phyloP scores from a whole-genome alignment of 495 filamentous ascomycete species.

The Penicillium lagena region DNA sequence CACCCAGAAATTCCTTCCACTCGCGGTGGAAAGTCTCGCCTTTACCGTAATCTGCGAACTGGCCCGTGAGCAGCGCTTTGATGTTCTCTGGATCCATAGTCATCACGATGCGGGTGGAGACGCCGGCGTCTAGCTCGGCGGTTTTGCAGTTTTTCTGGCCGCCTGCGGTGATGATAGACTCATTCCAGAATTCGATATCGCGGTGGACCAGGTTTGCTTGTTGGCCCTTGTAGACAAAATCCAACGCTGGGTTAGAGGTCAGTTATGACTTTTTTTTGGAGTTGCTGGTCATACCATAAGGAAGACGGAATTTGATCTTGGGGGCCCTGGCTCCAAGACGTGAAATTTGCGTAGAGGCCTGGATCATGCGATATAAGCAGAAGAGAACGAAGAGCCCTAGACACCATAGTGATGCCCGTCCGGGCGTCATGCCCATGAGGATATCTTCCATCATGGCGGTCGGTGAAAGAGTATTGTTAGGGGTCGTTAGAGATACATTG shows the following conservation, averaged over 20 bases:
- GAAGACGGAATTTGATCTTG: slow-evolving; percentile 24
- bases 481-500: too few relatives aligned
- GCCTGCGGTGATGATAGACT: slow-evolving; percentile 35
- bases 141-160: slow-evolving; percentile 42
- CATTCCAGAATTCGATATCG: slow-evolving; percentile 55
- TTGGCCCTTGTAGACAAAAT: slow-evolving; percentile 50
- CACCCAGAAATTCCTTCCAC: slow-evolving; percentile 69
- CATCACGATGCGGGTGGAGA: slow-evolving; percentile 50
- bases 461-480: neutral
- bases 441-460: slow-evolving; percentile 33
- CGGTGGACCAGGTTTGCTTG: slow-evolving; percentile 40
- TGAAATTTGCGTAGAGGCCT: slow-evolving; percentile 24
- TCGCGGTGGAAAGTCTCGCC: slow-evolving; percentile 61
- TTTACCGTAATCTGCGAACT: slow-evolving; percentile 64
- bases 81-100: slow-evolving; percentile 61
- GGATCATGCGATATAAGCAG: slow-evolving; percentile 23
- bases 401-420: slow-evolving; percentile 16
- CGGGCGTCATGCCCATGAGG: slow-evolving; percentile 18
- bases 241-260: slow-evolving; percentile 43
- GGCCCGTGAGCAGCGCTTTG: slow-evolving; percentile 77
- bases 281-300: slow-evolving; percentile 21
- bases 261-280: neutral
- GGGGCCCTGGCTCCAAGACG: slow-evolving; percentile 31
- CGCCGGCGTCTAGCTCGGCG: slow-evolving; percentile 49
- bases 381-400: slow-evolving; percentile 18